Base-by-base conservation (phyloP, 2,329 filamentous ascomycete species). In the Ceratocystis albifundus region DNA sequence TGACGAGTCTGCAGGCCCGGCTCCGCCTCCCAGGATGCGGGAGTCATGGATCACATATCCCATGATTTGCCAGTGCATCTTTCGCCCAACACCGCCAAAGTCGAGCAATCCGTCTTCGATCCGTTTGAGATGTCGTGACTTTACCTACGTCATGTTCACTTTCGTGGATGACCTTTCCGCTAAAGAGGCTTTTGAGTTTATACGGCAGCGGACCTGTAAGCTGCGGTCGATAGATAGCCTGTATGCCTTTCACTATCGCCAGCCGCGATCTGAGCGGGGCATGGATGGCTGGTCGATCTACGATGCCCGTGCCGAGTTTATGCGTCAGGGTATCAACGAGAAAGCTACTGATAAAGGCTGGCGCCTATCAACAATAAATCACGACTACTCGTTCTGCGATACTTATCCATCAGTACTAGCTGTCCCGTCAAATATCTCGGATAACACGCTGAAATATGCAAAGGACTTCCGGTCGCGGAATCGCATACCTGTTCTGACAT, bases 21-120 rank as follows among this genome's bases (percentile, higher is more conserved):
- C 62, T 8, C 36, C 70, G 15, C 72, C 74, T 12, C 73, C 74
- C 3, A 76, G 73, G 69, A 71, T 72, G 63, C 76, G 86, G 73
- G 89, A 96, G 76, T 84, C 89, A 73, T 99, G 93, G 89, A 90
- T 97, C 66, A 92, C 94, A 17, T 99, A 92, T 75, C 92, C 93
- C 28, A 92, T 97, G 76, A 90, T 99, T 72, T 84, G 84, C 50
- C 84, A 87, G 72, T 96, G 92, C 76, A 84, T 83, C 28, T 85
- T 93, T 70, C 85, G 90, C 68, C 88, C 90, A 32, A 85, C 87
- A 61, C 87, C 88, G 20, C 80, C 84, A 5, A 79, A 81, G 12
- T 88, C 88, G 67, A 83, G 85, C 63, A 83, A 90, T 69, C 82
- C 85, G 41, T 90, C 92, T 4, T 89, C 89, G 2, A 90, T 99